Conservation (phyloP, 2,329 filamentous ascomycete species). For the Apiospora aurea region DNA sequence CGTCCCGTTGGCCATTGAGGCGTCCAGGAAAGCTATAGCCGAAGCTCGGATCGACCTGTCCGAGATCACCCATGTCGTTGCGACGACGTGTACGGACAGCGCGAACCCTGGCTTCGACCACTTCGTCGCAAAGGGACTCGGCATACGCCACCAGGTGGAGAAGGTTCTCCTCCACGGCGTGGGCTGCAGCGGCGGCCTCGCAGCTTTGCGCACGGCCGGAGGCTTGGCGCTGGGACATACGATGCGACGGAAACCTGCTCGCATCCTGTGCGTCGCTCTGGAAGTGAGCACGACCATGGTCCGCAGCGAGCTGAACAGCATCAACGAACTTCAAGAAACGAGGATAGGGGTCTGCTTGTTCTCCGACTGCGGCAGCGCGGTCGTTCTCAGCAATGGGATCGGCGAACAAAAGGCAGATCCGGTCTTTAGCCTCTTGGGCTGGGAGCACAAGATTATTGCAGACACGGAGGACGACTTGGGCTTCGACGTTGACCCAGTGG, state of each 20-base stretch:
- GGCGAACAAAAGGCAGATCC: conserved; percentile 52
- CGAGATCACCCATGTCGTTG: conserved; percentile 71
- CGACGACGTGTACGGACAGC: conserved; percentile 73
- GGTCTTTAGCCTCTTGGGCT: conserved; percentile 68
- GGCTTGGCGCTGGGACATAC: conserved; percentile 70
- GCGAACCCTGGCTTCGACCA: conserved; percentile 75
- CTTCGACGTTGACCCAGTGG: conserved; percentile 69
- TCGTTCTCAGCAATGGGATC: conserved; percentile 69
- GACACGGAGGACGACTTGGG: conserved; percentile 68
- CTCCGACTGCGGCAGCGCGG: conserved; percentile 73
- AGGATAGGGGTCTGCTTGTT: conserved; percentile 72
- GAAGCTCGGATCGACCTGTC: conserved; percentile 59
- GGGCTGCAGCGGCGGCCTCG: conserved; percentile 70
- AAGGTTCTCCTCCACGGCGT: conserved; percentile 72
- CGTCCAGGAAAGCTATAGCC: conserved; percentile 60
- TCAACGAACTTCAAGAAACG: conserved; percentile 64
- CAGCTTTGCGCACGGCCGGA: conserved; percentile 67
- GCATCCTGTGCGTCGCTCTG: conserved; percentile 70
- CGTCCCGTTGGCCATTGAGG: conserved; percentile 62
- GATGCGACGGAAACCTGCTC: conserved; percentile 64
- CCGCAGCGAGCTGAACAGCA: conserved; percentile 70
- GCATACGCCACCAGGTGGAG: conserved; percentile 64
- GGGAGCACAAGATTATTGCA: conserved; percentile 69
- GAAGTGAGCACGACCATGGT: conserved; percentile 69
- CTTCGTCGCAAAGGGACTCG: conserved; percentile 65